Evolutionary conservation across 2,329 filamentous ascomycete species (phyloP).

Genomic region (Ascocoryne sarcoides): DNA sequence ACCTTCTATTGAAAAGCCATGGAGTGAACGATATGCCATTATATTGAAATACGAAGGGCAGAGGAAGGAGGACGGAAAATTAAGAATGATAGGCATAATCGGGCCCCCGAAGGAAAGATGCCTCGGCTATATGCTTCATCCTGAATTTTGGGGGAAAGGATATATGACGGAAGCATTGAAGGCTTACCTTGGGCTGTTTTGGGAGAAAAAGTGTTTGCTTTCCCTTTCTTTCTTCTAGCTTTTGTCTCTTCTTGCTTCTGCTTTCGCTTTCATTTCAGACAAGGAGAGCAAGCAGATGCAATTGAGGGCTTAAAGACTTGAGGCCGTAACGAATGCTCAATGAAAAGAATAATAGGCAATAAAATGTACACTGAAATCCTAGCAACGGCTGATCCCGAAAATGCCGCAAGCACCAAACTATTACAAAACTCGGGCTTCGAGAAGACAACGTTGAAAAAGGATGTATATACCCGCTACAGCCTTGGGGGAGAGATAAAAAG

Average conservation of each 20-base stretch:
- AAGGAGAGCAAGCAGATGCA: no score
- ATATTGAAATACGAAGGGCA: slow-evolving; percentile 3
- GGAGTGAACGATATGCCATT: slow-evolving; percentile 13
- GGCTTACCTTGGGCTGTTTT: slow-evolving; percentile 13
- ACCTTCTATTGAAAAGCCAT: slow-evolving; percentile 7
- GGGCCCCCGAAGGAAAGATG: slow-evolving; percentile 6
- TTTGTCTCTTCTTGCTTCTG: not conserved
- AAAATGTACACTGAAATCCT: slow-evolving; percentile 8
- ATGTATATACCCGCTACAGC: no score
- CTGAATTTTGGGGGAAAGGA: slow-evolving; percentile 12
- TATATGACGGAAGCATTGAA: slow-evolving; percentile 16
- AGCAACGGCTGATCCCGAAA: slow-evolving; percentile 15
- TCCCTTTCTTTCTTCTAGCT: not conserved
- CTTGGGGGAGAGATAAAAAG: no score
- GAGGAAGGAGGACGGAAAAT: slow-evolving; percentile 4
- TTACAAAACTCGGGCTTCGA: slow-evolving; percentile 18
- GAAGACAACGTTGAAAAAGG: no score
- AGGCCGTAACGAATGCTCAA: slow-evolving; percentile 6
- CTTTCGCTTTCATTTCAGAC: not conserved
- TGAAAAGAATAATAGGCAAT: slow-evolving; percentile 7
- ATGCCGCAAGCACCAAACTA: slow-evolving; percentile 16
- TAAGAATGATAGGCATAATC: slow-evolving; percentile 10
- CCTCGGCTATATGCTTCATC: slow-evolving; percentile 10
- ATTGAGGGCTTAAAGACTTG: no score
- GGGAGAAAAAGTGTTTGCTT: slow-evolving; percentile 9